Evolutionary conservation across 2,329 filamentous ascomycete species (phyloP).

Genomic region (Exophiala dermatitidis): DNA sequence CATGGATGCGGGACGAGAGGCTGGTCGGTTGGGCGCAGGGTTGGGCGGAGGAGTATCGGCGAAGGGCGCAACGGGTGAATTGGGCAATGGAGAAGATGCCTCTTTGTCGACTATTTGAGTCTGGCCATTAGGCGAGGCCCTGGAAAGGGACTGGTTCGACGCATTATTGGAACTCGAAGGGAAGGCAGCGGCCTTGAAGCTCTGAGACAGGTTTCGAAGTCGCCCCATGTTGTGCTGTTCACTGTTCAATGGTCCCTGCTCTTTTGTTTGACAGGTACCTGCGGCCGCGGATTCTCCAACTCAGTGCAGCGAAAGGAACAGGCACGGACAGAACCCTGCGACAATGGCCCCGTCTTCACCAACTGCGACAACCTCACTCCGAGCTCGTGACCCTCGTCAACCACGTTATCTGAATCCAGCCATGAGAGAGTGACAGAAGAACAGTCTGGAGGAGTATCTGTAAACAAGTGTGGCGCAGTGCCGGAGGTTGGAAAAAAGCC

Average conservation of each 20-base stretch:
- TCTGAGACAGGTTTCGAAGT: slow-evolving; percentile 25
- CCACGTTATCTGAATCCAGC: slow-evolving; percentile 2
- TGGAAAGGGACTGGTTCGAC: slow-evolving; percentile 13
- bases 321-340: slow-evolving; percentile 10
- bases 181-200: slow-evolving; percentile 25
- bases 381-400: not conserved
- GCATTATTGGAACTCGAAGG: slow-evolving; percentile 8
- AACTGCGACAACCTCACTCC: not conserved
- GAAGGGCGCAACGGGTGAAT: slow-evolving; percentile 9
- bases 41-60: slow-evolving; percentile 14
- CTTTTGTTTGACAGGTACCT: not conserved
- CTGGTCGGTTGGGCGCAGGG: slow-evolving; percentile 11
- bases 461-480: slow-evolving; percentile 7
- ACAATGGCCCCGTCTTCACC: not conserved
- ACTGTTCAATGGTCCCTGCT: not conserved
- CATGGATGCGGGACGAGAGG: slow-evolving; percentile 22
- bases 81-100: slow-evolving; percentile 12
- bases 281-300: not conserved
- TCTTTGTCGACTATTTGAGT: slow-evolving; percentile 18
- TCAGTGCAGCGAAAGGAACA: not conserved
- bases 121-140: slow-evolving; percentile 12
- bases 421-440: slow-evolving; percentile 1
- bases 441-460: not conserved
- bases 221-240: slow-evolving; percentile 22
- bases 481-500: not conserved